Base-by-base conservation (phyloP, 2,329 filamentous ascomycete species). In the Huntiella moniliformis region DNA sequence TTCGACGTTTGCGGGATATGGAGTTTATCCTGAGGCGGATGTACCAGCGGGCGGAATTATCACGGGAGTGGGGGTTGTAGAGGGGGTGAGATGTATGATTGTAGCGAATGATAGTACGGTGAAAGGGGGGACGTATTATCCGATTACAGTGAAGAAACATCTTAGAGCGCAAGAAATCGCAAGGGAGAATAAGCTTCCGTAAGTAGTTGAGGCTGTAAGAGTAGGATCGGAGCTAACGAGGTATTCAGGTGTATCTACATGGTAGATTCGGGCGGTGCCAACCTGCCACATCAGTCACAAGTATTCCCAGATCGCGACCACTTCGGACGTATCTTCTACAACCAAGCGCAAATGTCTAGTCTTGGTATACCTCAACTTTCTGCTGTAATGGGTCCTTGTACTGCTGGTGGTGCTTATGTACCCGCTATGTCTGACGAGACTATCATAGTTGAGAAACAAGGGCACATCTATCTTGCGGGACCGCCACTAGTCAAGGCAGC, bases 61-160 rank as follows among this genome's bases (percentile, higher is more conserved):
- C 49, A 92, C 91, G 0, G 91, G 88, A 1, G 76, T 96, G 44
- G 88, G 88, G 3, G 80, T 82, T 2, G 82, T 98, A 18, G 82
- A 91, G 58, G 88, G 88, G 11, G 85, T 94, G 18, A 80, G 78
- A 36, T 96, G 88, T 61, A 80, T 95, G 65, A 82, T 96, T 54
- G 82, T 95, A 42, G 87, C 86, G 48, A 95, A 96, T 59, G 88
- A 95, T 60, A 92, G 84, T 65, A 95, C 88, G 13, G 88, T 96
- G 57, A 98, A 96, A 65, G 88, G 88, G 44, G 88, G 88, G 17
- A 93, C 88, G 1, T 98, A 98, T 64, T 96, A 88, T 58, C 88
- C 88, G 1, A 85, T 96, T 54, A 98, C 88, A 0, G 84, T 96
- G 49, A 95, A 95, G 67, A 98, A 98, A 68, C 91, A 96, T 61